Conservation (phyloP, 192 early-diverging fungal genomes). For the Funneliformis mosseae region DNA sequence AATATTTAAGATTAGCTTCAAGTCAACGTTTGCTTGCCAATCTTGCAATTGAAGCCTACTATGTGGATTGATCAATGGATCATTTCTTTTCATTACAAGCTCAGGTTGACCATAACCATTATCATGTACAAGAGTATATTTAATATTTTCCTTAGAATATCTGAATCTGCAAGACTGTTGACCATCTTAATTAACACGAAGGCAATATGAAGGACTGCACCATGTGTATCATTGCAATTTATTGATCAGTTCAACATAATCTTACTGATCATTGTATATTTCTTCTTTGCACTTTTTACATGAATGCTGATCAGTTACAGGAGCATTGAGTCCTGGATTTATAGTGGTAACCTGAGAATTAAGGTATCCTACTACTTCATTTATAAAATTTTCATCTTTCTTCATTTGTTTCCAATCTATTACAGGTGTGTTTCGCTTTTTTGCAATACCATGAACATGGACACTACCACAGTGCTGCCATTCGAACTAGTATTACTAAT, state of each 20-base stretch:
- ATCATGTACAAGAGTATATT: neutral
- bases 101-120: neutral
- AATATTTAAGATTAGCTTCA: neutral
- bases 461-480: too few relatives aligned
- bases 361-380: neutral
- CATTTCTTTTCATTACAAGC: neutral
- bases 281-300: neutral
- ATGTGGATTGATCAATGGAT: constrained; percentile 11
- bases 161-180: neutral
- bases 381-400: neutral
- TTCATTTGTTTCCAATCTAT: constrained; percentile 15
- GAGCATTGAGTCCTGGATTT: neutral
- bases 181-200: neutral
- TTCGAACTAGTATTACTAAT: too few relatives aligned
- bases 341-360: neutral
- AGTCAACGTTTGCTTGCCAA: neutral
- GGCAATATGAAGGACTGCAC: neutral
- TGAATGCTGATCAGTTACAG: neutral
- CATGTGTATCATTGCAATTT: neutral
- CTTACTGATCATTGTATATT: neutral
- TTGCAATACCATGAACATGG: too few relatives aligned
- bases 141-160: neutral
- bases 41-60: too few relatives aligned
- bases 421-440: too few relatives aligned
- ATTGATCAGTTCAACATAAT: constrained; percentile 13